Evolutionary conservation across 2,329 filamentous ascomycete genomes (phyloP).

Genomic region (Stemphylium vesicarium): DNA sequence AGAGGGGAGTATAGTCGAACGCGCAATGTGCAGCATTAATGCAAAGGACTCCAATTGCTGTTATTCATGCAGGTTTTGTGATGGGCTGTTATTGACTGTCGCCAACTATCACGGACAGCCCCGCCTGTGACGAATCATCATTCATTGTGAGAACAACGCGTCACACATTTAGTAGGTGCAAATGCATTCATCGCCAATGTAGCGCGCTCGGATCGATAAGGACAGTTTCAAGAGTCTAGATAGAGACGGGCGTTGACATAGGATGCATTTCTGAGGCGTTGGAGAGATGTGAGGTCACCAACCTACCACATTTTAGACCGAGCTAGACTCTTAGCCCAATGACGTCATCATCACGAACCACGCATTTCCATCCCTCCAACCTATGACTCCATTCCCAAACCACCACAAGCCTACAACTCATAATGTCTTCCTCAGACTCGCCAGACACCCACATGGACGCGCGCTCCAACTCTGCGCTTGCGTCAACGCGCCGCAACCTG

Average conservation of each 20-base stretch:
- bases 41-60: background rate
- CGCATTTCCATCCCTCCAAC: too few relatives aligned
- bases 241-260: too few relatives aligned
- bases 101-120: background rate
- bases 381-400: too few relatives aligned
- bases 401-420: too few relatives aligned
- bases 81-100: background rate
- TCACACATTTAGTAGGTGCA: background rate
- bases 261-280: too few relatives aligned
- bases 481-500: constrained; percentile 39
- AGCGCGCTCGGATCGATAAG: too few relatives aligned
- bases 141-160: background rate
- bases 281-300: too few relatives aligned
- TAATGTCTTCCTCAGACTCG: constrained; percentile 5
- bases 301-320: too few relatives aligned
- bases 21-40: background rate
- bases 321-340: too few relatives aligned
- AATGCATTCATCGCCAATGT: too few relatives aligned
- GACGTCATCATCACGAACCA: too few relatives aligned
- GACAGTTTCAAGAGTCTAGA: background rate
- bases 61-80: background rate
- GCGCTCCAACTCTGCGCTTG: constrained; percentile 34
- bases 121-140: background rate
- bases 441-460: constrained; percentile 25
- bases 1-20: too few relatives aligned